Base-by-base conservation (phyloP, 768 basidiomycete genomes). In the Auriscalpium vulgare region DNA sequence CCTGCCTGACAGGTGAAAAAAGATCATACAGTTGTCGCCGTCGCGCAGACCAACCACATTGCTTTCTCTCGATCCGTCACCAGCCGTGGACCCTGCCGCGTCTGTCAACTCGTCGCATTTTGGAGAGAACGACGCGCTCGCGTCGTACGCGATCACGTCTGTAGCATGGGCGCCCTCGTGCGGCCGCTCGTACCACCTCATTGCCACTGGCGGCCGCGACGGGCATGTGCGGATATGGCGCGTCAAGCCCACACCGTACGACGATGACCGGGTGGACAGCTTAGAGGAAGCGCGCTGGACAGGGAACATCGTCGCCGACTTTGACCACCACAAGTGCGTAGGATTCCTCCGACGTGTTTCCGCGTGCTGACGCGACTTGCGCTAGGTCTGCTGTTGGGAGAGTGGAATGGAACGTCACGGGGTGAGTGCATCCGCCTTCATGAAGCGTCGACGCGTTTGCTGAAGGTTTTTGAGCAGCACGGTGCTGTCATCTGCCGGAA, bases 331-430 rank as follows among this genome's bases (percentile, higher is more conserved):
- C 69, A 84, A 84, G 87, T 87, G 47, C 8, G 79, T 70, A 11
- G 35, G 11, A 38, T 43, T 37, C 21, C 48, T 43, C 16, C 34
- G 35, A 14, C n/a, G 8, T 50, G 29, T 19, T 13, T 17, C 35
- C 37, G 16, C 34, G 43, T 37, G 50, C n/a, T 34, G 36, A 10
- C 23, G 0, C 23, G 10, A 19, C 37, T 46, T 59, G 55, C 46
- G 49, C 50, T 57, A 88, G 88, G 59, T 84, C 87, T 0, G 78
- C 85, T 4, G 81, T 95, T 10, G 86, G 87, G 2, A 78, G 86
- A 62, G 94, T 99, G 0, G 94, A 95, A 67, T 97, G 95, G 92
- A 95, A 95, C 67, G 84, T 94, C 50, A 89, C 86, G 37, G 89
- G 89, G 87, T 90, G 60, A 35, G 70, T 63, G 58, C 21, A 40